phyloP scores from a whole-genome alignment of 1,284 basidiomycete genomes.

The Cerrena zonata region DNA sequence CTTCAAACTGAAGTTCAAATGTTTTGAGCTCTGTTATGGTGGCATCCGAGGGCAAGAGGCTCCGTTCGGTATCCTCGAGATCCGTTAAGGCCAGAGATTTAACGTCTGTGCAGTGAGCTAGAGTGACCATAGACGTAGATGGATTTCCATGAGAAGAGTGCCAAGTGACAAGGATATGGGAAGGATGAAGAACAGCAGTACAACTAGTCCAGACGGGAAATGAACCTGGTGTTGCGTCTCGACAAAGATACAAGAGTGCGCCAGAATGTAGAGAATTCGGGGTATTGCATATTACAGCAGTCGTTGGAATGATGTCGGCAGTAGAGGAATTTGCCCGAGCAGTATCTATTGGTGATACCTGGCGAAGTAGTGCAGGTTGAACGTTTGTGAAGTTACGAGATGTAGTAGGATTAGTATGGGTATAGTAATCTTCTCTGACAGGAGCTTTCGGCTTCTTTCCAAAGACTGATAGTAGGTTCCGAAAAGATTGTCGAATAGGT shows the following conservation, averaged over 20 bases:
- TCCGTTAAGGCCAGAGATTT: conserved; percentile 46
- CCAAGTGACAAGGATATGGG: conserved; percentile 45
- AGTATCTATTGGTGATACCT: background rate
- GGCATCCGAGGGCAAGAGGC: conserved; percentile 33
- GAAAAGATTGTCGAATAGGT: conserved; percentile 59
- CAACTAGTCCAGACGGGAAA: conserved; percentile 51
- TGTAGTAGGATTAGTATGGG: background rate
- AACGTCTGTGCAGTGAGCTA: conserved; percentile 55
- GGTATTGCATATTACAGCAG: conserved; percentile 25
- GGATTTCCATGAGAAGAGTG: conserved; percentile 39
- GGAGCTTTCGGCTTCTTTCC: conserved; percentile 42
- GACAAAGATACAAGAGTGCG: conserved; percentile 47
- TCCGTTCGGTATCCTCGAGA: conserved; percentile 38
- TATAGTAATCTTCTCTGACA: background rate
- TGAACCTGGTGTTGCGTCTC: conserved; percentile 20
- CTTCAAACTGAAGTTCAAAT: conserved; percentile 61
- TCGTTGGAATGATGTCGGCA: background rate
- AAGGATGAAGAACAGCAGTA: conserved; percentile 41
- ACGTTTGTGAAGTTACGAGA: background rate
- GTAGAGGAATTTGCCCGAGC: background rate
- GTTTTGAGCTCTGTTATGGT: conserved; percentile 40
- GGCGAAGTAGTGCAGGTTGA: background rate
- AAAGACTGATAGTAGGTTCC: conserved; percentile 59
- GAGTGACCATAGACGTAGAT: conserved; percentile 40
- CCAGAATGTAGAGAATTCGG: conserved; percentile 32